These are phyloP conservation scores for Cryptococcus sp. DNA, from an alignment of 1,284 basidiomycete species.

Conservation along the genomic window DNA sequence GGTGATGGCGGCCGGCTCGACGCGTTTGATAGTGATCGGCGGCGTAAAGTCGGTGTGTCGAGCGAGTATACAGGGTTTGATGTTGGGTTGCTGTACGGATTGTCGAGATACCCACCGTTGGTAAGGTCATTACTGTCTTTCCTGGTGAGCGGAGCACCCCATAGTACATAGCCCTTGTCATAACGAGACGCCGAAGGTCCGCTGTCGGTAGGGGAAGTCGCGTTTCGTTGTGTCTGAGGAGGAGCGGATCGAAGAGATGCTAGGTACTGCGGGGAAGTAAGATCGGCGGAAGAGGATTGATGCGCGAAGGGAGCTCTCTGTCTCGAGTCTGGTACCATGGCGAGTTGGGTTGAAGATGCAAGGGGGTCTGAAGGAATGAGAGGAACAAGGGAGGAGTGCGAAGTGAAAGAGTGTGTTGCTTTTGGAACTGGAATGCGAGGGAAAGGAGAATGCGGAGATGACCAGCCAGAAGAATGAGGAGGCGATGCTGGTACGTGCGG, in stretches of 20 bases:
- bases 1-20: slow-evolving; percentile 19
- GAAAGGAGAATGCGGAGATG: no score
- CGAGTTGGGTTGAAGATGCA: background rate
- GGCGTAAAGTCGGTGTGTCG: slow-evolving; percentile 16
- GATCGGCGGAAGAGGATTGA: slow-evolving; percentile 32
- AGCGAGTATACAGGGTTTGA: slow-evolving; percentile 5
- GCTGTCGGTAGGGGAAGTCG: slow-evolving; percentile 2
- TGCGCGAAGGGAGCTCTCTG: slow-evolving; percentile 49
- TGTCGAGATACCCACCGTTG: slow-evolving; percentile 11
- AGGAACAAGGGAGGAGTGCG: background rate
- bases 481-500: no score
- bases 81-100: slow-evolving; percentile 7
- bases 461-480: no score
- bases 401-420: background rate
- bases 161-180: slow-evolving; percentile 7
- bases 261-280: slow-evolving; percentile 17
- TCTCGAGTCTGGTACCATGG: slow-evolving; percentile 37
- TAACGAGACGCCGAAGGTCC: slow-evolving; percentile 4
- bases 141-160: slow-evolving; percentile 1
- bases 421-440: no score
- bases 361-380: background rate
- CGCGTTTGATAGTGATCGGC: slow-evolving; percentile 7
- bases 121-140: slow-evolving; percentile 17
- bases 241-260: slow-evolving; percentile 18
- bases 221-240: slow-evolving; percentile 4